A percentile compares a stretch with the other conserved stretches of the same genome.
These are phyloP conservation scores for Candolleomyces eurysporus DNA, from an alignment of 768 basidiomycete species.

Conservation along the genomic window DNA sequence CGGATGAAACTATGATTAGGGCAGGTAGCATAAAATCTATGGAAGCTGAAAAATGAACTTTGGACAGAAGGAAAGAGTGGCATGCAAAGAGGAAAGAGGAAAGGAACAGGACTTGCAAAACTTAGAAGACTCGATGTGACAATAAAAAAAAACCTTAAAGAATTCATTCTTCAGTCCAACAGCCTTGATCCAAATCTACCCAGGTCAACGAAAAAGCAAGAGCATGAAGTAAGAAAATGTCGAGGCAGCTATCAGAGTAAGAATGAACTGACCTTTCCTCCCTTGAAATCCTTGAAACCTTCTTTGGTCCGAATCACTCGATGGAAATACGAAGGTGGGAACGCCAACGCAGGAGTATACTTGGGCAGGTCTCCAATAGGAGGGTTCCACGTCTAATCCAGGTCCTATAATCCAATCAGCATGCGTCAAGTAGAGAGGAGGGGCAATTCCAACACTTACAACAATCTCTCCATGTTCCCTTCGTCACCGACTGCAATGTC, in stretches of 20 bases:
- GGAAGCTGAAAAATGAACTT: no score
- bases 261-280: constrained; percentile 85
- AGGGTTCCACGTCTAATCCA: constrained; percentile 84
- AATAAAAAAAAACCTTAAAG: constrained; percentile 28
- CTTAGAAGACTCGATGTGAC: not conserved
- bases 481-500: constrained; percentile 85
- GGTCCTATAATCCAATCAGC: constrained; percentile 51
- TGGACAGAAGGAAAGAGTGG: not conserved
- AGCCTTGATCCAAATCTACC: constrained; percentile 76
- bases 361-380: constrained; percentile 72
- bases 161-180: constrained; percentile 64
- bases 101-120: not conserved
- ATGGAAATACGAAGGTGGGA: constrained; percentile 65
- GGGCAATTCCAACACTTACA: constrained; percentile 45
- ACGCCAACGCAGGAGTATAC: constrained; percentile 76
- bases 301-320: constrained; percentile 38
- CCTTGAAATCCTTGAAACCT: constrained; percentile 65
- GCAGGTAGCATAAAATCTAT: not conserved
- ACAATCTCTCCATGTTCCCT: constrained; percentile 77
- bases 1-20: no score
- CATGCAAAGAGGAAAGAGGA: not conserved
- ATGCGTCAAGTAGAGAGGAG: constrained; percentile 7
- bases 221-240: constrained; percentile 5
- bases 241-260: constrained; percentile 8
- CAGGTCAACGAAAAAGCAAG: constrained; percentile 52